Evolutionary conservation across 352 stramenopile genomes (phyloP), one percentile per base, ranked within the genome.

Genomic region (Phytopythium oedochilum): DNA sequence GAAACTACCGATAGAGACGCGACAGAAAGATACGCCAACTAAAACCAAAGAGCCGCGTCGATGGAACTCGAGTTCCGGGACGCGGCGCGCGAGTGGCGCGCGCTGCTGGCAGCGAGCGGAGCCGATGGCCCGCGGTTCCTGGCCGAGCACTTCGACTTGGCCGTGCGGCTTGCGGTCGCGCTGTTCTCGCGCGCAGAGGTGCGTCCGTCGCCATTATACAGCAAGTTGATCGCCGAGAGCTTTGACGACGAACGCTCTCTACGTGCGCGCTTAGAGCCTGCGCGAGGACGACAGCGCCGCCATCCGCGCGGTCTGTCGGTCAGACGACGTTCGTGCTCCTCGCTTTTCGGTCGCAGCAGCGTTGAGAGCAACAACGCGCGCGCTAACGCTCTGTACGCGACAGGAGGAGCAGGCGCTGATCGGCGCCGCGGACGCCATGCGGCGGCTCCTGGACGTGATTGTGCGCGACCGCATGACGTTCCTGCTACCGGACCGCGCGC

Each of bases 381-480:
- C 15, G 10, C 40, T 31, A 9, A n/a, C 17, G 28, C 22, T 55
- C n/a, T 10, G 29, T 15, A 22, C 34, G 14, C 14, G 12, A 46
- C 48, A 80, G 68, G 75, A 86, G 0, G 66, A 74, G 43, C 72
- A 74, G 23, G 47, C 52, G 45, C 61, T 90, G 18, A 29, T 81
- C 42, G 53, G 60, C 3, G 61, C 83, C 5, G 63, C 63, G 39
- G 51, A 63, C 9, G 64, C 70, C 14, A 43, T 88, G 28, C 71
- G 71, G 20, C 61, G 67, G 3, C 61, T 90, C 12, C 10, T 87
- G n/a, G 70, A 81, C 18, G 50, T 66, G 23, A 59, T 71, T 10
- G 50, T 82, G 10, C 77, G 79, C 11, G 67, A 81, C 12, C 78
- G 68, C 48, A 69, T 86, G 73, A 60, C 45, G 46, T 86, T 87